These are phyloP conservation scores for Penicillium tannophilum DNA, from an alignment of 495 filamentous ascomycete species.

Conservation along the genomic window DNA sequence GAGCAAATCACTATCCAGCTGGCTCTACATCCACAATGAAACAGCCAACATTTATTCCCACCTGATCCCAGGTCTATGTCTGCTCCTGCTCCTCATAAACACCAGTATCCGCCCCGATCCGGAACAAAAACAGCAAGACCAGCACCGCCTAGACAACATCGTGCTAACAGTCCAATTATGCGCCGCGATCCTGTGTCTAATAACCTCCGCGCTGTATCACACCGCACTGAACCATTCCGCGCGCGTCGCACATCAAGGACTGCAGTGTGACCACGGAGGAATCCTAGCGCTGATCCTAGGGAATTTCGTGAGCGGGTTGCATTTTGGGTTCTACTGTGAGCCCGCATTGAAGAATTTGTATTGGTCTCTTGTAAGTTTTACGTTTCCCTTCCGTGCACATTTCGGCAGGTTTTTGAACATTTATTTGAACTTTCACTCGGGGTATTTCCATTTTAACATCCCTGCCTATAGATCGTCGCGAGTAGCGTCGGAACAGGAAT, in stretches of 20 bases:
- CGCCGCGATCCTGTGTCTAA: constrained; percentile 15
- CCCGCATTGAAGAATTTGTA: constrained; percentile 18
- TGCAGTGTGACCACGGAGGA: constrained; percentile 24
- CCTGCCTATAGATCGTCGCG: constrained; percentile 13
- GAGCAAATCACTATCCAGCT: constrained; percentile 30
- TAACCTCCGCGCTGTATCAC: constrained; percentile 25
- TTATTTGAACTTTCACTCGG: too few species aligned
- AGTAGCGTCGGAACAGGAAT: constrained; percentile 24
- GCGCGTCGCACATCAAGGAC: constrained; percentile 10
- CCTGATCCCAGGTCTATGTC: constrained; percentile 23
- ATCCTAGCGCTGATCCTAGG: constrained; percentile 25
- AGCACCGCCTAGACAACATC: constrained; percentile 10
- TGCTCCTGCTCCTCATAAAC: background rate
- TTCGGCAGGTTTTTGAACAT: too few species aligned
- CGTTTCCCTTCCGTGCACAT: background rate
- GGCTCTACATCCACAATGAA: constrained; percentile 35
- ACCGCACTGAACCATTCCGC: constrained; percentile 21
- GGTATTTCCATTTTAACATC: background rate
- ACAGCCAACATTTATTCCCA: constrained; percentile 36
- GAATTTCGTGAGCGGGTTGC: constrained; percentile 25
- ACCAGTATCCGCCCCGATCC: background rate
- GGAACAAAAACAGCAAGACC: background rate
- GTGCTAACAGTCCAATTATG: constrained; percentile 19
- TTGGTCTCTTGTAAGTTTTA: constrained; percentile 20
- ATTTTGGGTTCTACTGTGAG: constrained; percentile 29